Evolutionary conservation across 345 rosid species (phyloP), one percentile per base, ranked within the genome.

Genomic region (Gossypium bickii): DNA sequence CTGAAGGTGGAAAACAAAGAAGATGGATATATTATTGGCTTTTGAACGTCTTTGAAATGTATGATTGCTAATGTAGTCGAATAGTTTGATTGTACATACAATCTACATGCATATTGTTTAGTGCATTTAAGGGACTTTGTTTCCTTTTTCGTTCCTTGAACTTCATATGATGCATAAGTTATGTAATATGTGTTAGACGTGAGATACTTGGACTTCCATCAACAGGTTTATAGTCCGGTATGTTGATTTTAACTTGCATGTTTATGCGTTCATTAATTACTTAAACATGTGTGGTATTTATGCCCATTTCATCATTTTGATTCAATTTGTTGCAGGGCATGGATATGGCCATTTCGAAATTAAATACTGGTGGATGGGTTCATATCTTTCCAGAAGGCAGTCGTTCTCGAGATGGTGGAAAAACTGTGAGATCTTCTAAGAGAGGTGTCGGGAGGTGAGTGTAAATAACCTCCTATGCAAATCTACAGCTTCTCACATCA

Each of bases 361-460:
- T 95, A 79, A 95, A 95, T 57, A 82, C 65, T 76, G 99, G 99
- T 60, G 97, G 97, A 2, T 95, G 98, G 99, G 97, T 95, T 81
- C 98, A 95, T 81, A 95, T 95, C 67, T 95, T 95, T 77, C 99
- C 99, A 10, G 99, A 95, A 84, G 99, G 98, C 7, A 89, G 98
- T 72, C 92, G 96, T 51, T 93, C 98, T 48, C 83, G 97, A 60
- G 98, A 93, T 83, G 99, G 98, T 76, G 97, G 99, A 20, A 91
- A 89, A 85, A 93, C 97, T 3, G 69, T 95, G 75, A 87, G 93
- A 25, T 82, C 97, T 68, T 74, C 91, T 10, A 94, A 94, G 82
- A 92, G 97, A 85, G 98, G 98, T 51, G 92, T 92, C 53, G 98
- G 98, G 72, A 92, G 98, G 98, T 94, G 53, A 81, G 85, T 75